Base-by-base conservation (phyloP, 2,329 filamentous ascomycete species). In the Fusarium globosum region DNA sequence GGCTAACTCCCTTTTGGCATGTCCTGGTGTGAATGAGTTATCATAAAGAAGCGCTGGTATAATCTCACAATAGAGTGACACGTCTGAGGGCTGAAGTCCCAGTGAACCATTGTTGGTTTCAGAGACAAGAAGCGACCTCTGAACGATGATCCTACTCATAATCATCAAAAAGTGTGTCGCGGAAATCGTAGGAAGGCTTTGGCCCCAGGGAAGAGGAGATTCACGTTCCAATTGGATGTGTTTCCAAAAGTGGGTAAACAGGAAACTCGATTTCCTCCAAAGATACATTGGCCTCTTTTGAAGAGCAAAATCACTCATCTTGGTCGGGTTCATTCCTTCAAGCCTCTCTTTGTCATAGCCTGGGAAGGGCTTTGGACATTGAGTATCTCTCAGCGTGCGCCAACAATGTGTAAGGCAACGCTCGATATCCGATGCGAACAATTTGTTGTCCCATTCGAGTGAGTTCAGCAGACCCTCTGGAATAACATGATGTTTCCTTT, bases 211-310 rank as follows among this genome's bases (percentile, higher is more conserved):
- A 21, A 28, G 9, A 53, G 39, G 21, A 4, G 7, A 16, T 28
- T 14, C 11, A 12, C 14, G 36, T 12, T 3, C 23, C 7, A 26
- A 26, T 38, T 61, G 38, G 2, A 61, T 35, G 5, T 46, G 11
- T 11, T 35, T 65, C 62, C 62, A 65, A 11, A 65, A 16, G 15
- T 39, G 20, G 4, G 39, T 46, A 21, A 63, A 65, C 7, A 65
- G 41, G 7, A 46, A 30, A 6, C 46, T 53, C 1, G 46, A 20
- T 16, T 46, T 46, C 7, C 4, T 15, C 62, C 62, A 53, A 16
- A 53, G 4, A 36, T 28, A 18, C 4, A 46, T 9, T 0, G 57
- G 41, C 5, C 20, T 41, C 1, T 30, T 35, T 30, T 65, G 20
- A 11, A 39, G 4, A 13, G 26, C 12, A n/a, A 62, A 8, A 14